Evolutionary conservation across 2,329 filamentous ascomycete species (phyloP).

Genomic region (Rugonectria rugulosa): DNA sequence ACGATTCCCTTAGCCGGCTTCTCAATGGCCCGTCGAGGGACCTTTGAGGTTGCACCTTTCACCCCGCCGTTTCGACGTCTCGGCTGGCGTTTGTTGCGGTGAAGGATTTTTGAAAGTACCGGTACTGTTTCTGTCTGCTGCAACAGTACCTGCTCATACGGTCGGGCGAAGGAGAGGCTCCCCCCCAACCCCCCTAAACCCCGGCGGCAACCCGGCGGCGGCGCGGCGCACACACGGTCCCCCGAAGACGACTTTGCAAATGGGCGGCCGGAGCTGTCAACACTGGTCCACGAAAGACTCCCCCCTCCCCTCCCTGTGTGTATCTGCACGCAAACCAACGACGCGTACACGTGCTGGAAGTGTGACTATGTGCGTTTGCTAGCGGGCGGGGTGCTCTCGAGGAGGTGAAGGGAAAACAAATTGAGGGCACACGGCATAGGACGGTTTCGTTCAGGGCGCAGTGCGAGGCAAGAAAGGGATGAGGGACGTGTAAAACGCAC

Average conservation of each 20-base stretch:
- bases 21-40: constrained; percentile 13
- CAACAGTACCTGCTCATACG: no score
- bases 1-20: constrained; percentile 34
- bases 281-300: no score
- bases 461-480: not conserved
- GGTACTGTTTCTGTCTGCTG: no score
- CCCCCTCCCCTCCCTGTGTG: constrained; percentile 18
- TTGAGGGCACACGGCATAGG: constrained; percentile 1
- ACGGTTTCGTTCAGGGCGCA: no score
- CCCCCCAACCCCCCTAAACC: no score
- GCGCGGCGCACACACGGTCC: constrained; percentile 8
- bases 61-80: constrained; percentile 10
- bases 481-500: no score
- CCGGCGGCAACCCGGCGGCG: constrained; percentile 8
- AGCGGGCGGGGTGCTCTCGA: constrained; percentile 5
- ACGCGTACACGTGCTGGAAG: constrained; percentile 36
- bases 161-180: no score
- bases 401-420: not conserved
- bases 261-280: no score
- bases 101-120: no score
- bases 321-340: constrained; percentile 35
- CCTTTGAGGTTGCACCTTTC: constrained; percentile 11
- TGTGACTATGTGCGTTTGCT: constrained; percentile 36
- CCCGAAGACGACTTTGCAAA: no score
- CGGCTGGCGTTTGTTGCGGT: constrained; percentile 23